A percentile compares a stretch with the other conserved stretches of the same genome.
Evolutionary conservation across 139 green algal species (phyloP).

Genomic region (Micractinium conductrix): DNA sequence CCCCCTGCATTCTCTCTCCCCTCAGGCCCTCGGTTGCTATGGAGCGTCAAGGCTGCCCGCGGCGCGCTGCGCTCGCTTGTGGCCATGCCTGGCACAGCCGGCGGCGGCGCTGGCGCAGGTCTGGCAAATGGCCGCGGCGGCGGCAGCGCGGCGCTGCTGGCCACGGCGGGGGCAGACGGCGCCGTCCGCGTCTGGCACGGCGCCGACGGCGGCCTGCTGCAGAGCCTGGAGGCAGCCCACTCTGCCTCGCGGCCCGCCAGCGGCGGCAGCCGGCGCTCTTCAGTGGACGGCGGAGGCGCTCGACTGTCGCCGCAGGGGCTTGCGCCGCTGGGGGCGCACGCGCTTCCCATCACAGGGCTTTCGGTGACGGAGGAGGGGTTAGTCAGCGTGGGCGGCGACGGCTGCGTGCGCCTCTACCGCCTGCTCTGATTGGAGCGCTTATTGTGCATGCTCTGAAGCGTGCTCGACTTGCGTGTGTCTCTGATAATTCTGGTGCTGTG

Average conservation of each 20-base stretch:
- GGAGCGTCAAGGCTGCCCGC: conserved; percentile 19
- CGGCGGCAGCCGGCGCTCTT: background rate
- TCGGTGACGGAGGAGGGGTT: conserved; percentile 56
- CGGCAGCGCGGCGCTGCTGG: background rate
- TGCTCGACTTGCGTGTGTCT: no score
- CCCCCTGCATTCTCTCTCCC: no score
- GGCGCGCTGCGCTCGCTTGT: background rate
- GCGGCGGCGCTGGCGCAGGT: background rate
- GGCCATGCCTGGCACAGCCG: background rate
- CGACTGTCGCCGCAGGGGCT: background rate
- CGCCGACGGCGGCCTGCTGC: conserved; percentile 43
- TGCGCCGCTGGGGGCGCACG: background rate
- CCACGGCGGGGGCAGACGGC: conserved; percentile 27
- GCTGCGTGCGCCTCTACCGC: conserved; percentile 61
- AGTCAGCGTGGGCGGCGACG: conserved; percentile 65
- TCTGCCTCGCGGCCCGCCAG: conserved; percentile 14
- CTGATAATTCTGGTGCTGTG: no score
- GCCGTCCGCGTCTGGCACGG: conserved; percentile 39
- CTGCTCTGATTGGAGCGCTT: conserved; percentile 14
- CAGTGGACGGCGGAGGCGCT: conserved; percentile 19
- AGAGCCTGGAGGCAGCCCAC: conserved; percentile 49
- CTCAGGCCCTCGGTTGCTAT: conserved; percentile 10
- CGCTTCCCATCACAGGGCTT: conserved; percentile 54
- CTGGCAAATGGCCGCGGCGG: background rate
- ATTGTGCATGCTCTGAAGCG: no score